phyloP scores from a whole-genome alignment of 1,284 basidiomycete genomes.

The Cryptococcus sp. region DNA sequence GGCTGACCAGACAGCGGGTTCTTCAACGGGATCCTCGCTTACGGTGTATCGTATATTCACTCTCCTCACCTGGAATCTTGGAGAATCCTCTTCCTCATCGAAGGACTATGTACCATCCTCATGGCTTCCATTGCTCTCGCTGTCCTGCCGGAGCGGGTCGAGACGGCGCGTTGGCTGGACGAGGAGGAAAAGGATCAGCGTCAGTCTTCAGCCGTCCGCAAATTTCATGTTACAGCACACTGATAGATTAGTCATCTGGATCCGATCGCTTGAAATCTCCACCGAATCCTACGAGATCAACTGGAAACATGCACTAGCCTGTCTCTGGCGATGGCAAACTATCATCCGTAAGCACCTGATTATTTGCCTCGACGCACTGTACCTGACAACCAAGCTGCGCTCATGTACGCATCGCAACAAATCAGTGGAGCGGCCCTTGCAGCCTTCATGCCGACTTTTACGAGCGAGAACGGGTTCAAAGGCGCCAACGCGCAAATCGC shows the following conservation, averaged over 20 bases:
- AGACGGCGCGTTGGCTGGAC: background rate
- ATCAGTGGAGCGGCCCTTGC: constrained; percentile 11
- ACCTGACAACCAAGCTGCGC: background rate
- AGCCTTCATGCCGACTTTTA: constrained; percentile 14
- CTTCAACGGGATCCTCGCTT: constrained; percentile 25
- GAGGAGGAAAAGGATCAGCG: constrained; percentile 8
- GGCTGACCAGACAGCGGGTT: background rate
- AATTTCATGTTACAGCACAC: too few species aligned
- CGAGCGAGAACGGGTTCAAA: constrained; percentile 10
- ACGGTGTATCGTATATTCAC: constrained; percentile 15
- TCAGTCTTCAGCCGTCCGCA: constrained; percentile 3
- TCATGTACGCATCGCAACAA: constrained; percentile 4
- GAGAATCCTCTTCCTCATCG: constrained; percentile 9
- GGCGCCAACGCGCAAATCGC: constrained; percentile 14
- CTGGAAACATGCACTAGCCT: constrained; percentile 10
- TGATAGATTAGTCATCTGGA: constrained; percentile 2
- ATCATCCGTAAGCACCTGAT: constrained; percentile 7
- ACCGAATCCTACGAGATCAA: constrained; percentile 11
- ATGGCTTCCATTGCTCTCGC: constrained; percentile 60
- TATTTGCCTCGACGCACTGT: background rate
- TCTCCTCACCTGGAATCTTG: constrained; percentile 8
- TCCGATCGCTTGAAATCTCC: background rate
- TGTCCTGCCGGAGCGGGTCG: constrained; percentile 53
- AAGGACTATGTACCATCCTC: constrained; percentile 49
- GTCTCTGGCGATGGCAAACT: constrained; percentile 8